Evolutionary conservation across 2,329 filamentous ascomycete genomes (phyloP).

Genomic region (Aspergillus tanneri): DNA sequence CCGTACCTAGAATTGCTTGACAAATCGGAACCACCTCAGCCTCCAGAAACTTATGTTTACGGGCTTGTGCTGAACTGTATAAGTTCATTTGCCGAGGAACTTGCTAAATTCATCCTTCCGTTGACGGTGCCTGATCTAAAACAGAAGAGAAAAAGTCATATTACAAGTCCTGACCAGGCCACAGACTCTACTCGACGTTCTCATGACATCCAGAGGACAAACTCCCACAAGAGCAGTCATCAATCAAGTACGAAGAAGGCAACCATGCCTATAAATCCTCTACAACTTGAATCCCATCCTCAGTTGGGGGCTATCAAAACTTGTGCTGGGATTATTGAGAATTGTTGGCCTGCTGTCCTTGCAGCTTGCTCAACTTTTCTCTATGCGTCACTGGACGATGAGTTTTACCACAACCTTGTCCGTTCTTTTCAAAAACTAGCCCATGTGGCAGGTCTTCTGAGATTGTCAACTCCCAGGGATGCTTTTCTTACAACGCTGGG

Average conservation of each 20-base stretch:
- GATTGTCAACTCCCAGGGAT: constrained; percentile 82
- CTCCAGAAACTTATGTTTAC: constrained; percentile 94
- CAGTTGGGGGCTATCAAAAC: constrained; percentile 69
- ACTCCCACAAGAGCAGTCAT: constrained; percentile 24
- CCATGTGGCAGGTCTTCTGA: constrained; percentile 86
- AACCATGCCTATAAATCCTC: constrained; percentile 71
- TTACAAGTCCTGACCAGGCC: constrained; percentile 37
- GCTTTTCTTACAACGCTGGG: constrained; percentile 91
- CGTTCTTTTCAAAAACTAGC: constrained; percentile 92
- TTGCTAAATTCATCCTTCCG: constrained; percentile 90
- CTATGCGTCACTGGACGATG: constrained; percentile 84
- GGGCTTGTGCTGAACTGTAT: constrained; percentile 85
- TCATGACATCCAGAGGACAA: constrained; percentile 33
- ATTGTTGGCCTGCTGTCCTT: constrained; percentile 93
- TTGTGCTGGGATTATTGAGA: constrained; percentile 79
- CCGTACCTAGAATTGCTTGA: constrained; percentile 93
- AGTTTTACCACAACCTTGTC: constrained; percentile 90
- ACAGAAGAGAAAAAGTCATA: constrained; percentile 48
- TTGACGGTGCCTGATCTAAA: constrained; percentile 76
- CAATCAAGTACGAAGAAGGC: constrained; percentile 27
- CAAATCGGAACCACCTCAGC: constrained; percentile 76
- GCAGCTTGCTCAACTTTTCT: constrained; percentile 95
- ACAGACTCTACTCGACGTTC: constrained; percentile 32
- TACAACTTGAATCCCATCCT: constrained; percentile 71
- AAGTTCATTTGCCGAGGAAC: constrained; percentile 82